Evolutionary conservation across 1,139 yeast species (phyloP).

Genomic region (Kluyveromyces sp.): DNA sequence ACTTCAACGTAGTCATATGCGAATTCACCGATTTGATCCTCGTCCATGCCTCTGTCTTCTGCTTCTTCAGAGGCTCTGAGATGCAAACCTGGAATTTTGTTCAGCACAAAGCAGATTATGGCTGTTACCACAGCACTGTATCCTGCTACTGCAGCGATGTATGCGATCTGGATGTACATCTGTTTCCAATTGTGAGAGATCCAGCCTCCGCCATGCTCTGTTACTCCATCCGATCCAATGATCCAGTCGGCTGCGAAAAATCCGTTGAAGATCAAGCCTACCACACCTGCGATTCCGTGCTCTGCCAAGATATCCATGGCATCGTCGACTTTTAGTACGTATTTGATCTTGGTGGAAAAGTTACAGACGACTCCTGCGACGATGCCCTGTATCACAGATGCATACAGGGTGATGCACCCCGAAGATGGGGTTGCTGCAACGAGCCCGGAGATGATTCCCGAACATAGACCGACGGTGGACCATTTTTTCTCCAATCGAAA

Average conservation of each 20-base stretch:
- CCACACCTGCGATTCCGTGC: slow-evolving; percentile 94
- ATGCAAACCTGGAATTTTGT: slow-evolving; percentile 76
- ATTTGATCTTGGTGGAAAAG: slow-evolving; percentile 82
- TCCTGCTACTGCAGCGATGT: slow-evolving; percentile 65
- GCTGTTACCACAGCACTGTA: slow-evolving; percentile 77
- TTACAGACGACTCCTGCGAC: slow-evolving; percentile 81
- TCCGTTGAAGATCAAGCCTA: slow-evolving; percentile 83
- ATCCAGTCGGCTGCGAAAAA: slow-evolving; percentile 82
- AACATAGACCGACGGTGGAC: slow-evolving; percentile 92
- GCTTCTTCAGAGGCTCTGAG: slow-evolving; percentile 78
- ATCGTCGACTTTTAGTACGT: slow-evolving; percentile 76
- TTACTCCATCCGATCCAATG: slow-evolving; percentile 78
- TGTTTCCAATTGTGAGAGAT: slow-evolving; percentile 84
- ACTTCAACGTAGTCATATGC: slow-evolving; percentile 98
- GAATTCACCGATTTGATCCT: slow-evolving; percentile 95
- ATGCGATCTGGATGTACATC: slow-evolving; percentile 82
- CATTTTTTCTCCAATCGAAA: slow-evolving; percentile 81
- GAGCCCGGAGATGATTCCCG: slow-evolving; percentile 90
- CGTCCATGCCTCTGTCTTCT: slow-evolving; percentile 87
- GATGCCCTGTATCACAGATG: slow-evolving; percentile 77
- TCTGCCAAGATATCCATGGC: slow-evolving; percentile 93
- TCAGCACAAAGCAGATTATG: slow-evolving; percentile 62
- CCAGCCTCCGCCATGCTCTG: slow-evolving; percentile 90
- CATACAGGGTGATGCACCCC: slow-evolving; percentile 88
- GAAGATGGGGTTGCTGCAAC: slow-evolving; percentile 97